A percentile compares a stretch with the other conserved stretches of the same genome.
These are phyloP conservation scores for Raphanus sativus DNA, from an alignment of 345 rosid genomes.

Conservation along the genomic window DNA sequence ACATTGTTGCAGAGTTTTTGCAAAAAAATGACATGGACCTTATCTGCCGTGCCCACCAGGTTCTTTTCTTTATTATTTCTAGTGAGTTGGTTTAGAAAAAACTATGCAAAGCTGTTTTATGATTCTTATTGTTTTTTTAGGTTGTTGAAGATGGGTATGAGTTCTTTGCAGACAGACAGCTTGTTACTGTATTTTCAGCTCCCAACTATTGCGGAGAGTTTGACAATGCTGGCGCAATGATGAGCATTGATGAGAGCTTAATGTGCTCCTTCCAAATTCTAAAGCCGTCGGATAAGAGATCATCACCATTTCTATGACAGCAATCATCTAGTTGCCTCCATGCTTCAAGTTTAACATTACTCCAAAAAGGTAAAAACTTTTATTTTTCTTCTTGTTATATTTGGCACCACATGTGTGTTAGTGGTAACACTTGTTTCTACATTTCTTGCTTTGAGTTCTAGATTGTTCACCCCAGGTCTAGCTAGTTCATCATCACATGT, in stretches of 20 bases:
- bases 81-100: background rate
- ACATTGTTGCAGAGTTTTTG: constrained; percentile 68
- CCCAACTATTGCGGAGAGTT: constrained; percentile 96
- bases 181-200: constrained; percentile 87
- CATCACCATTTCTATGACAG: constrained; percentile 46
- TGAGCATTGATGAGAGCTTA: constrained; percentile 90
- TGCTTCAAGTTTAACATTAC: constrained; percentile 12
- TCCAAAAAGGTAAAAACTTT: constrained; percentile 15
- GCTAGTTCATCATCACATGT: background rate
- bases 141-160: constrained; percentile 97
- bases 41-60: constrained; percentile 96
- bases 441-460: background rate
- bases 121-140: constrained; percentile 35
- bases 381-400: background rate
- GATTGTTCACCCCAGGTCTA: background rate
- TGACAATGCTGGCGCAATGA: constrained; percentile 93
- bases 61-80: constrained; percentile 9
- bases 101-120: constrained; percentile 11
- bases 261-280: constrained; percentile 95
- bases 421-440: background rate
- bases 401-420: background rate
- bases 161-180: constrained; percentile 84
- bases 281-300: constrained; percentile 67
- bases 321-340: background rate
- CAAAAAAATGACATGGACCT: constrained; percentile 83